Conservation (phyloP, 306 rosid genomes). For the Prinsepia uniflora region DNA sequence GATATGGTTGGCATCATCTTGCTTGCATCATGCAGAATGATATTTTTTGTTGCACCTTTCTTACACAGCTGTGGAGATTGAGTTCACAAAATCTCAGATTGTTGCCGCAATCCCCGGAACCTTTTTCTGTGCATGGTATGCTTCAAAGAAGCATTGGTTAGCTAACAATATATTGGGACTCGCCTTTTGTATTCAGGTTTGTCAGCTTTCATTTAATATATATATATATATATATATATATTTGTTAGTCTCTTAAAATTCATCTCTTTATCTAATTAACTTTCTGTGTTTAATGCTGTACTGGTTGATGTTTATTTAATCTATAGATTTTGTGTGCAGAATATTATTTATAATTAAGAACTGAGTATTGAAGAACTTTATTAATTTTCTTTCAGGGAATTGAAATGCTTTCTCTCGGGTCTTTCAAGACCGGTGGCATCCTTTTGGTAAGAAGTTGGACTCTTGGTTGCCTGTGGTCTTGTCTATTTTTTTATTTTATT, state of each 20-base stretch:
- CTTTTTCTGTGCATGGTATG: slow-evolving; percentile 98
- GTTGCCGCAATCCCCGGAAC: slow-evolving; percentile 92
- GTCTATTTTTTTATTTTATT: too few relatives aligned
- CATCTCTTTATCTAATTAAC: neutral
- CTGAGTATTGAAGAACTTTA: slow-evolving; percentile 9
- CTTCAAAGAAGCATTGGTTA: slow-evolving; percentile 85
- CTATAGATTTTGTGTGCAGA: neutral
- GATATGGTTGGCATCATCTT: slow-evolving; percentile 46
- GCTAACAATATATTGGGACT: slow-evolving; percentile 94
- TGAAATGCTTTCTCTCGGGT: slow-evolving; percentile 99
- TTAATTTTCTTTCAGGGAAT: slow-evolving; percentile 66
- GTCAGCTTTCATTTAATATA: slow-evolving; percentile 15
- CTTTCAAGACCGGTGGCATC: slow-evolving; percentile 97
- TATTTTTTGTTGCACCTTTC: slow-evolving; percentile 54
- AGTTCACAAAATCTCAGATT: slow-evolving; percentile 88
- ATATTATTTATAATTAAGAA: neutral
- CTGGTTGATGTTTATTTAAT: neutral
- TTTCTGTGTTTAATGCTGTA: neutral
- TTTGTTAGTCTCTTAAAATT: neutral
- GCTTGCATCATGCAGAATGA: slow-evolving; percentile 57
- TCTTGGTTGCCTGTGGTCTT: neutral
- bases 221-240: neutral
- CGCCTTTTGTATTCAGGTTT: slow-evolving; percentile 97
- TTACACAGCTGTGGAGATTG: slow-evolving; percentile 92
- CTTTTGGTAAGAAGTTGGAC: slow-evolving; percentile 67